A percentile compares a stretch with the other conserved stretches of the same genome.
phyloP scores from a whole-genome alignment of 345 rosid genomes.

The Citrus maxima region DNA sequence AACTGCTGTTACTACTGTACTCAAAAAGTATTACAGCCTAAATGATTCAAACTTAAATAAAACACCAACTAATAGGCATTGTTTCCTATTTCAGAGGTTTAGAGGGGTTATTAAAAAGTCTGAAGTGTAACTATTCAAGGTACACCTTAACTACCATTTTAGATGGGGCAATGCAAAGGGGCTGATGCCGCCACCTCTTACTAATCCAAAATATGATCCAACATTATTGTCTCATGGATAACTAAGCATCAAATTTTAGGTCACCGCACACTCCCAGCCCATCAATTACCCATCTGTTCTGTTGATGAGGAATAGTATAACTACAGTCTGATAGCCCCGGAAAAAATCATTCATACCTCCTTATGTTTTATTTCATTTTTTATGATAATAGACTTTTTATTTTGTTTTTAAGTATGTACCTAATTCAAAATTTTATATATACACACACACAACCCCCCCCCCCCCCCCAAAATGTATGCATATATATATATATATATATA shows the following conservation, averaged over 20 bases:
- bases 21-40: background rate
- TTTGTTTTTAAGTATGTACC: too few relatives aligned
- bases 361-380: too few relatives aligned
- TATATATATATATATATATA: too few relatives aligned
- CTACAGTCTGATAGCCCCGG: background rate
- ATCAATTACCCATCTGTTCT: slow-evolving; percentile 1
- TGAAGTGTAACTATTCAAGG: background rate
- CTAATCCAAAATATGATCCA: background rate
- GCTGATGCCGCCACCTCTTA: background rate
- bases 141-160: background rate
- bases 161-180: background rate
- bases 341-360: too few relatives aligned
- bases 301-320: background rate
- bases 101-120: background rate
- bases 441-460: too few relatives aligned
- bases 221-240: background rate
- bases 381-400: too few relatives aligned
- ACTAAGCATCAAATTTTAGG: background rate
- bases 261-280: background rate
- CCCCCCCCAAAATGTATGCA: too few relatives aligned
- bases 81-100: background rate
- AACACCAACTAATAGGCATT: background rate
- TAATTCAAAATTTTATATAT: too few relatives aligned
- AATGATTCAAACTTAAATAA: background rate
- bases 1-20: background rate